A percentile compares a stretch with the other conserved stretches of the same genome.
These are phyloP conservation scores for Leavenworthia alabamica DNA, from an alignment of 345 rosid species.

Conservation along the genomic window DNA sequence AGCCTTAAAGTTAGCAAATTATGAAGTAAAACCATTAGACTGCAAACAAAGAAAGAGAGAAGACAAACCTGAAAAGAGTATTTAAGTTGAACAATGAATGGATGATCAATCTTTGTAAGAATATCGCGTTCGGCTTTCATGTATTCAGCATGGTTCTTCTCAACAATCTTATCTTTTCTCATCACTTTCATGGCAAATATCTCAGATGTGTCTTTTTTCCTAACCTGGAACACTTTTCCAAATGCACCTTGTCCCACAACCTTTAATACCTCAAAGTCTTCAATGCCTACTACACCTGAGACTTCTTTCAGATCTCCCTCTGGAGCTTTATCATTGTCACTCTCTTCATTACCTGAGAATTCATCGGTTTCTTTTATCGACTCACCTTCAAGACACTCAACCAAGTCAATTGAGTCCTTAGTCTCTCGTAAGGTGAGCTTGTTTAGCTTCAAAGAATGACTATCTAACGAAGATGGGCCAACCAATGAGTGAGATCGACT, in stretches of 20 bases:
- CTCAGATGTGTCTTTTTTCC: slow-evolving; percentile 67
- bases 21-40: not conserved
- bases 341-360: slow-evolving; percentile 32
- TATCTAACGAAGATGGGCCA: slow-evolving; percentile 66
- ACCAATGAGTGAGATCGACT: slow-evolving; percentile 84
- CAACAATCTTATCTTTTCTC: slow-evolving; percentile 86
- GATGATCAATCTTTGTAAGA: slow-evolving; percentile 67
- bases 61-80: slow-evolving; percentile 85
- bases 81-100: slow-evolving; percentile 76
- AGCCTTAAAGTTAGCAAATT: not conserved
- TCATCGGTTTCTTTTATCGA: slow-evolving; percentile 35
- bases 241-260: slow-evolving; percentile 93
- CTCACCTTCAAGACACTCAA: slow-evolving; percentile 36
- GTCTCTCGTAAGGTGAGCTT: slow-evolving; percentile 52
- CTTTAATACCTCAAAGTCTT: slow-evolving; percentile 74
- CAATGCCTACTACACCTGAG: slow-evolving; percentile 47
- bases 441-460: slow-evolving; percentile 57
- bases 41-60: not conserved
- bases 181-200: slow-evolving; percentile 93
- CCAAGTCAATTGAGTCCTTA: slow-evolving; percentile 43
- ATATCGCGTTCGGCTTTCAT: slow-evolving; percentile 94
- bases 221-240: slow-evolving; percentile 84
- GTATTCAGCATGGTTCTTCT: slow-evolving; percentile 80
- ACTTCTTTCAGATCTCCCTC: slow-evolving; percentile 17
- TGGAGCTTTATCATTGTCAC: slow-evolving; percentile 14